phyloP scores from a whole-genome alignment of 2,329 filamentous ascomycete species.

The Chrysosporium keratinophilum region DNA sequence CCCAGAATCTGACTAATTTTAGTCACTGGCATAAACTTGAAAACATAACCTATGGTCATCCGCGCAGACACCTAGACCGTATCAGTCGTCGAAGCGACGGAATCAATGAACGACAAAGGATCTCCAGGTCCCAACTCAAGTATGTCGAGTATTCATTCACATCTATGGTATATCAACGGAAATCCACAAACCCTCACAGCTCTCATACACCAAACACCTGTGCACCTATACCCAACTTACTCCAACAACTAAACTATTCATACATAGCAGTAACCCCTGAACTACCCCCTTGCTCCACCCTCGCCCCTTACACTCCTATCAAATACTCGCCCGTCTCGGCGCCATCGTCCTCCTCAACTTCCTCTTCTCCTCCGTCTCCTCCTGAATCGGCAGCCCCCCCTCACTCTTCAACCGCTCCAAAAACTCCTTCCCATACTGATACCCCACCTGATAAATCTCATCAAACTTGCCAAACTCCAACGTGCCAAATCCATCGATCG shows the following conservation, averaged over 20 bases:
- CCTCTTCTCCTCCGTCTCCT: slow-evolving; percentile 67
- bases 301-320: slow-evolving; percentile 15
- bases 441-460: slow-evolving; percentile 86
- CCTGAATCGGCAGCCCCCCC: slow-evolving; percentile 59
- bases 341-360: slow-evolving; percentile 68
- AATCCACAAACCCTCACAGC: too few relatives aligned
- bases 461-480: slow-evolving; percentile 96
- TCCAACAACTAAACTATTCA: background rate
- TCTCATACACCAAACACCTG: background rate
- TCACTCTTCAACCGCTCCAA: slow-evolving; percentile 65
- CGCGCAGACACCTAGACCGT: too few relatives aligned
- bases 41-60: too few relatives aligned
- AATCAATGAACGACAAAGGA: too few relatives aligned
- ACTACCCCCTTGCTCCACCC: too few relatives aligned
- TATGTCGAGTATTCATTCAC: too few relatives aligned
- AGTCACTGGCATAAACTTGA: too few relatives aligned
- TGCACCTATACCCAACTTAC: background rate
- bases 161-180: too few relatives aligned
- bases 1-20: background rate
- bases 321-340: slow-evolving; percentile 67
- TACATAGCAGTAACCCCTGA: too few relatives aligned
- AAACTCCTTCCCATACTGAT: slow-evolving; percentile 73
- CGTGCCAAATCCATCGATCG: slow-evolving; percentile 85
- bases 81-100: too few relatives aligned
- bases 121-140: too few relatives aligned